These are phyloP conservation scores for Fraxinus angustifolia DNA, from an alignment of 305 asterid species.

Conservation along the genomic window DNA sequence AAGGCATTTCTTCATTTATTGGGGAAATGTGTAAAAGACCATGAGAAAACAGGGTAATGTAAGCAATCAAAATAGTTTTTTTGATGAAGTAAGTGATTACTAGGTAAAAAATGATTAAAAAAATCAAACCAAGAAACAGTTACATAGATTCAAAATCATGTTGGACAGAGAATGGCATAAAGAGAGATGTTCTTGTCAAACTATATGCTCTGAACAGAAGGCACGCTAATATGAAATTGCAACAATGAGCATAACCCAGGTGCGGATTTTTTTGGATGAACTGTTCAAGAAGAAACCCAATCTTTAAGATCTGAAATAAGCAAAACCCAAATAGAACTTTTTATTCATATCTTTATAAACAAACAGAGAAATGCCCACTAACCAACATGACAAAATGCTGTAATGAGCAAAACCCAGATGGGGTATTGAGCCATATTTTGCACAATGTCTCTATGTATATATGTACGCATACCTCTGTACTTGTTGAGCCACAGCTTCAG, in stretches of 20 bases:
- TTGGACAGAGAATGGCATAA: not conserved
- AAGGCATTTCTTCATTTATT: constrained; percentile 18
- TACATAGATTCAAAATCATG: not conserved
- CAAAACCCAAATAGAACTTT: constrained; percentile 30
- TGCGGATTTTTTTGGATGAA: constrained; percentile 8
- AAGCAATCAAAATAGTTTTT: constrained; percentile 8
- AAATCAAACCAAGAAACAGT: not conserved
- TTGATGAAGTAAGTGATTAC: constrained; percentile 9
- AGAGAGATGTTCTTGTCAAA: not conserved
- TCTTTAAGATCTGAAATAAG: constrained; percentile 8
- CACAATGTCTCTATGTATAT: constrained; percentile 10
- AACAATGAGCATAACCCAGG: constrained; percentile 19
- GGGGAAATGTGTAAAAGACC: not conserved
- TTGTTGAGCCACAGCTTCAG: constrained; percentile 73
- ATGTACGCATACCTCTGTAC: constrained; percentile 54
- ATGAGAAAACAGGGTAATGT: constrained; percentile 25
- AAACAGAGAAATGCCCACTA: constrained; percentile 4
- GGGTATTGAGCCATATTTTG: constrained; percentile 14
- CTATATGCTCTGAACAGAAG: not conserved
- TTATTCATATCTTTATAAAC: not conserved
- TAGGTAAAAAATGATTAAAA: constrained; percentile 11
- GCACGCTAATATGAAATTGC: not conserved
- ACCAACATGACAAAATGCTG: constrained; percentile 17
- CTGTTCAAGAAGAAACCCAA: constrained; percentile 17
- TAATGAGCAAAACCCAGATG: constrained; percentile 14